Conservation (phyloP, 306 rosid species). For the Oemleria cerasiformis region DNA sequence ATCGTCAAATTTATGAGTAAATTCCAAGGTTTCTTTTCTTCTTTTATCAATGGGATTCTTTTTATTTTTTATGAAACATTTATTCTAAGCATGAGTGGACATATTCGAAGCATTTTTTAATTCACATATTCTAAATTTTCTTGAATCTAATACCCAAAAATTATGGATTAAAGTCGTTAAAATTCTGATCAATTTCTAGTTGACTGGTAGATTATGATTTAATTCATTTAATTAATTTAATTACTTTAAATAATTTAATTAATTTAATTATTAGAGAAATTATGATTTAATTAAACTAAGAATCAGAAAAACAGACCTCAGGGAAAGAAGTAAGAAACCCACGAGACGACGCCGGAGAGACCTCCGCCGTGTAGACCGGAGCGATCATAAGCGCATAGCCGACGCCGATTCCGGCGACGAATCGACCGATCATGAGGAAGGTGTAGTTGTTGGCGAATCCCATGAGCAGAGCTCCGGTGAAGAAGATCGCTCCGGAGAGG, state of each 20-base stretch:
- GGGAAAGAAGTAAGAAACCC: conserved; percentile 63
- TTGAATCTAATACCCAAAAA: no score
- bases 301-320: conserved; percentile 29
- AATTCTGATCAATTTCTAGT: no score
- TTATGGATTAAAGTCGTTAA: no score
- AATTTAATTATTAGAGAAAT: neutral
- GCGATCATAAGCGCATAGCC: conserved; percentile 59
- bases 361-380: conserved; percentile 57
- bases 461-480: conserved; percentile 56
- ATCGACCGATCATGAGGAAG: conserved; percentile 49
- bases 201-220: neutral
- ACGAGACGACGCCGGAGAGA: conserved; percentile 58
- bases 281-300: neutral
- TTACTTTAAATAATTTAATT: neutral
- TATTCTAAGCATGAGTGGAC: no score
- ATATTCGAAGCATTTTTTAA: no score
- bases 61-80: no score
- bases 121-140: no score
- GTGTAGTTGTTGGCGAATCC: conserved; percentile 48
- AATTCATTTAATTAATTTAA: neutral
- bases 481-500: conserved; percentile 45
- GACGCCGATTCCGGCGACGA: conserved; percentile 50
- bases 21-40: no score
- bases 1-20: no score
- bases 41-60: no score